These are phyloP conservation scores for Paraphaeosphaeria sporulosa DNA, from an alignment of 2,329 filamentous ascomycete species.

Conservation along the genomic window DNA sequence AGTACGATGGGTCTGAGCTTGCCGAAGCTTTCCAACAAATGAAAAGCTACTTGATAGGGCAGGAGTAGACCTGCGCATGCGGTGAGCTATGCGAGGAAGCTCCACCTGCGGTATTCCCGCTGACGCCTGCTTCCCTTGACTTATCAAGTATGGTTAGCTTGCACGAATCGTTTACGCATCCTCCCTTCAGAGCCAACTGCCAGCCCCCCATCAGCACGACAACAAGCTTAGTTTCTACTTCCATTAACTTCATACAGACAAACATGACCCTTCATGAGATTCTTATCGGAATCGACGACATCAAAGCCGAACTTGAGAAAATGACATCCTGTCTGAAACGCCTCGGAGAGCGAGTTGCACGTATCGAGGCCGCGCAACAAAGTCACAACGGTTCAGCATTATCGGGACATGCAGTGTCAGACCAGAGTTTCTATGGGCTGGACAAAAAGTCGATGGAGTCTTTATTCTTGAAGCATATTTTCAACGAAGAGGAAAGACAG, in stretches of 20 bases:
- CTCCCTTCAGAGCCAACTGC: no score
- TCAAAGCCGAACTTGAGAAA: not conserved
- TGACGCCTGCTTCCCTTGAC: not conserved
- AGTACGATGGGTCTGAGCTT: constrained; percentile 36
- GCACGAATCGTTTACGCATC: no score
- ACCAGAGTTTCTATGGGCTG: not conserved
- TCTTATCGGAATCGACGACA: not conserved
- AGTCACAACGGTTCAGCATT: not conserved
- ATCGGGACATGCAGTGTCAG: not conserved
- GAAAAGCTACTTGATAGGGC: constrained; percentile 26
- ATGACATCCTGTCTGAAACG: not conserved
- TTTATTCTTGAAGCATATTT: no score
- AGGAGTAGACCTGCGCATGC: not conserved
- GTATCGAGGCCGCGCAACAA: not conserved
- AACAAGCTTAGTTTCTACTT: not conserved
- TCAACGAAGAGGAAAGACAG: no score
- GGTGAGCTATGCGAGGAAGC: not conserved
- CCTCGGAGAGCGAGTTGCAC: not conserved
- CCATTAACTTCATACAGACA: not conserved
- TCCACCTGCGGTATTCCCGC: not conserved
- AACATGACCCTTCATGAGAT: not conserved
- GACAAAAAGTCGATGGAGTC: no score
- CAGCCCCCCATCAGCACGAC: not conserved
- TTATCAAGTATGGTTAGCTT: not conserved
- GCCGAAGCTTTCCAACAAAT: constrained; percentile 1